phyloP scores from a whole-genome alignment of 2,329 filamentous ascomycete species.

The Lasiodiplodia hormozganensis region DNA sequence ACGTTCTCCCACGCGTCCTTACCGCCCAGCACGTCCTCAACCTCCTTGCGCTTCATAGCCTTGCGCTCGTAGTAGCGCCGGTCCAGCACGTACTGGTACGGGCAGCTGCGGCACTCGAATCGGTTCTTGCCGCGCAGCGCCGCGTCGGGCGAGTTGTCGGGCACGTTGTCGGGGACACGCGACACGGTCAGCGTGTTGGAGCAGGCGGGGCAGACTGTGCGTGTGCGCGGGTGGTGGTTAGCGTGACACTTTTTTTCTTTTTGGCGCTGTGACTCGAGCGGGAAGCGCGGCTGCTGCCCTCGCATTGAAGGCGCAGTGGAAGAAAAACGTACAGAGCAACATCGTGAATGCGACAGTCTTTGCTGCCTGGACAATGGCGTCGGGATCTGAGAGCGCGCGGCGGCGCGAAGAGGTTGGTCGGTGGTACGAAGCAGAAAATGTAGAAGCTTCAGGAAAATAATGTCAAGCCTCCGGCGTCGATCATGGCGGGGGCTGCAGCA shows the following conservation, averaged over 20 bases:
- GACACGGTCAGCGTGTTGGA: constrained; percentile 83
- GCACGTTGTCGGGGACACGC: constrained; percentile 48
- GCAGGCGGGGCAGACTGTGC: constrained; percentile 79
- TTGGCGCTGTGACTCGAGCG: constrained; percentile 6
- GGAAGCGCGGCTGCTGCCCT: neutral
- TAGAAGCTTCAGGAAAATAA: constrained; percentile 23
- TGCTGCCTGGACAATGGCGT: neutral
- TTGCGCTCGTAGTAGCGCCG: constrained; percentile 83
- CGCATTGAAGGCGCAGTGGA: neutral
- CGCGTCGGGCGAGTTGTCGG: constrained; percentile 43
- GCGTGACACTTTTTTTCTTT: neutral
- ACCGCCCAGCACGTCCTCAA: constrained; percentile 89
- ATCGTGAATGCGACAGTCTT: constrained; percentile 49
- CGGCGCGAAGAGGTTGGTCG: neutral
- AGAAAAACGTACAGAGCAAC: constrained; percentile 66
- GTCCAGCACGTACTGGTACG: constrained; percentile 85
- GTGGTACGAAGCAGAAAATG: neutral
- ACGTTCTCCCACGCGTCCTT: constrained; percentile 90
- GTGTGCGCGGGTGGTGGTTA: constrained; percentile 19
- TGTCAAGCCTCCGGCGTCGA: constrained; percentile 13
- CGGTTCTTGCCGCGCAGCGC: constrained; percentile 66
- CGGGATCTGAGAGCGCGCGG: neutral
- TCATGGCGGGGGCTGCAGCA: constrained; percentile 23
- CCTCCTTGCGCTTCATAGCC: constrained; percentile 80
- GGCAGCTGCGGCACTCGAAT: constrained; percentile 94